phyloP scores from a whole-genome alignment of 306 rosid species.

The Vigna radiata region DNA sequence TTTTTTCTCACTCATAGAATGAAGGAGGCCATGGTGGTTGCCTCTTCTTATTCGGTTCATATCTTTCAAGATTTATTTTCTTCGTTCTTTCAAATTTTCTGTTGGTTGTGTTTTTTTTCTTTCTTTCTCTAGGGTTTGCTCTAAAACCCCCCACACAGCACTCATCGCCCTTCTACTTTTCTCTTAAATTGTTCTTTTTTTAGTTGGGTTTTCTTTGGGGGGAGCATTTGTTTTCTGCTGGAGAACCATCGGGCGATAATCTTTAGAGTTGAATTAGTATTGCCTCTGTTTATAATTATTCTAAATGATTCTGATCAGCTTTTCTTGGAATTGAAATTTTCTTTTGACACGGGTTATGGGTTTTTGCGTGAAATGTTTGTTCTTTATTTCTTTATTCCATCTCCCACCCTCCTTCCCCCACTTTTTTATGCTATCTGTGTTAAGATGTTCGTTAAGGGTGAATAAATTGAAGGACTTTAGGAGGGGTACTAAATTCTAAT shows the following conservation, averaged over 20 bases:
- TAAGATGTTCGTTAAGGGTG: neutral
- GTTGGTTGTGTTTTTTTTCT: neutral
- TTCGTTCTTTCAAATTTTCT: neutral
- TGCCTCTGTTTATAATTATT: neutral
- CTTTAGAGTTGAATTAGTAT: neutral
- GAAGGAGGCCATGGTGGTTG: too few relatives aligned
- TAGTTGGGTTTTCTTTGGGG: too few relatives aligned
- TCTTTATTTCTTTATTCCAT: neutral
- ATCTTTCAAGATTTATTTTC: neutral
- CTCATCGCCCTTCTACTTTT: too few relatives aligned
- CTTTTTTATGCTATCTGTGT: neutral
- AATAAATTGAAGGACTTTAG: too few relatives aligned
- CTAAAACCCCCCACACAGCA: too few relatives aligned
- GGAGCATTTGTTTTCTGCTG: too few relatives aligned
- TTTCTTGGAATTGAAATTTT: neutral
- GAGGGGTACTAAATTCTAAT: too few relatives aligned
- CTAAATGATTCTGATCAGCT: slow-evolving; percentile 6
- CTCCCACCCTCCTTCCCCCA: neutral
- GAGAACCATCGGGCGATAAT: too few relatives aligned
- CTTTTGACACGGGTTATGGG: neutral
- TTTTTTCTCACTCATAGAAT: neutral
- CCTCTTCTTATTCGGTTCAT: neutral
- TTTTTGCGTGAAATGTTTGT: neutral
- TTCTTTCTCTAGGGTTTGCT: neutral
- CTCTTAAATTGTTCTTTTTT: too few relatives aligned